phyloP scores from a whole-genome alignment of 176 grass and related monocot genomes.

The Carex scoparia region DNA sequence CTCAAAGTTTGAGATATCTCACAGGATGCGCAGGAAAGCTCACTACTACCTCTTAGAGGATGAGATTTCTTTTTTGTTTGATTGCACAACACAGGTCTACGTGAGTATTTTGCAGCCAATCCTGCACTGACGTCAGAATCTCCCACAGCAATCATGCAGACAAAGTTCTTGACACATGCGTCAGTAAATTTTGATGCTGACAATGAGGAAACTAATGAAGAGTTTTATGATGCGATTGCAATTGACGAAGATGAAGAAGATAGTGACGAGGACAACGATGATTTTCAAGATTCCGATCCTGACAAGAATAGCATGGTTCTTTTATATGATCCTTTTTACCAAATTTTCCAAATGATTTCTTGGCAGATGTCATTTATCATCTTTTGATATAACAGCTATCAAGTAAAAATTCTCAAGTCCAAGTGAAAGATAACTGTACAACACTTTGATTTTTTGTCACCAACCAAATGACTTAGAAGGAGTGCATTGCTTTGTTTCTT shows the following conservation, averaged over 20 bases:
- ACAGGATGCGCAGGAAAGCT: no score
- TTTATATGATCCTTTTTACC: not conserved
- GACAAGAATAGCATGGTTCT: not conserved
- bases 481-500: conserved; percentile 21
- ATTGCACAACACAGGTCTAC: conserved; percentile 51
- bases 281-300: conserved; percentile 9
- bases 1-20: no score
- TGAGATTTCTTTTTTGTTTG: conserved; percentile 12
- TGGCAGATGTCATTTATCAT: not conserved
- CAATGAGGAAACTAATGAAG: conserved; percentile 58
- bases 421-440: not conserved
- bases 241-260: conserved; percentile 80
- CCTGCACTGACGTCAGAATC: conserved; percentile 60
- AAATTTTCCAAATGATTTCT: not conserved
- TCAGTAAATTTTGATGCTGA: conserved; percentile 42
- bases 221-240: conserved; percentile 92
- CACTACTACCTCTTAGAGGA: no score
- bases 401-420: not conserved
- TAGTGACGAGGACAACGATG: conserved; percentile 52
- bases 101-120: conserved; percentile 86
- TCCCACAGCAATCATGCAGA: conserved; percentile 44
- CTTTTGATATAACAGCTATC: not conserved
- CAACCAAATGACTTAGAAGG: conserved; percentile 2
- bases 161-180: conserved; percentile 41
- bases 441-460: not conserved